phyloP scores from a whole-genome alignment of 768 basidiomycete genomes.

The Roridomyces roridus region DNA sequence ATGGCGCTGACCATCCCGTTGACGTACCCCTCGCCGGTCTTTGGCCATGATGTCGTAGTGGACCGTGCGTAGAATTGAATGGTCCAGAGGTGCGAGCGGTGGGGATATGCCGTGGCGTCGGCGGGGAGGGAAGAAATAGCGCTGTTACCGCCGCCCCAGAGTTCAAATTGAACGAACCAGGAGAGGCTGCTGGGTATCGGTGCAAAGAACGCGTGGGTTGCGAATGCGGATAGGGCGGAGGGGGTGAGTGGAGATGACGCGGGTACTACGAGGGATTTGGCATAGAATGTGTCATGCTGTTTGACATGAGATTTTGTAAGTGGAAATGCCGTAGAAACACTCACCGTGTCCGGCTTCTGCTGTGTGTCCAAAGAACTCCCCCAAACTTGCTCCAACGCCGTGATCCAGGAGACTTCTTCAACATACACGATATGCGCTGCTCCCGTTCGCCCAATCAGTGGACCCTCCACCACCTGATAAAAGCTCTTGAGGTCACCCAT shows the following conservation, averaged over 20 bases:
- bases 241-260: constrained; percentile 5
- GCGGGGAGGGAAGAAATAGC: constrained; percentile 11
- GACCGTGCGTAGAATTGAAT: constrained; percentile 18
- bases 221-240: constrained; percentile 17
- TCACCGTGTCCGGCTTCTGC: constrained; percentile 1
- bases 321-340: not conserved
- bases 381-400: constrained; percentile 2
- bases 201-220: constrained; percentile 12
- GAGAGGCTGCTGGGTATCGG: not conserved
- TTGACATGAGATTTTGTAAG: not conserved
- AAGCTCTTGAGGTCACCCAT: too few species aligned
- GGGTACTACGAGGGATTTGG: constrained; percentile 20
- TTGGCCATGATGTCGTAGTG: not conserved
- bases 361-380: constrained; percentile 1
- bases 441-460: not conserved
- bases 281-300: constrained; percentile 20
- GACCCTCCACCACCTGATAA: too few species aligned
- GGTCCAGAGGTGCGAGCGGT: constrained; percentile 15
- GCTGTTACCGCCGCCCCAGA: constrained; percentile 19
- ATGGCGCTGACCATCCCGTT: constrained; percentile 10
- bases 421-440: not conserved
- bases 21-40: constrained; percentile 5
- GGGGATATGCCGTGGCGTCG: constrained; percentile 11
- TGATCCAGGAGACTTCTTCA: constrained; percentile 6
- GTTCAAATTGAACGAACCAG: constrained; percentile 25